phyloP scores from a whole-genome alignment of 768 basidiomycete species.

The Postia placenta region DNA sequence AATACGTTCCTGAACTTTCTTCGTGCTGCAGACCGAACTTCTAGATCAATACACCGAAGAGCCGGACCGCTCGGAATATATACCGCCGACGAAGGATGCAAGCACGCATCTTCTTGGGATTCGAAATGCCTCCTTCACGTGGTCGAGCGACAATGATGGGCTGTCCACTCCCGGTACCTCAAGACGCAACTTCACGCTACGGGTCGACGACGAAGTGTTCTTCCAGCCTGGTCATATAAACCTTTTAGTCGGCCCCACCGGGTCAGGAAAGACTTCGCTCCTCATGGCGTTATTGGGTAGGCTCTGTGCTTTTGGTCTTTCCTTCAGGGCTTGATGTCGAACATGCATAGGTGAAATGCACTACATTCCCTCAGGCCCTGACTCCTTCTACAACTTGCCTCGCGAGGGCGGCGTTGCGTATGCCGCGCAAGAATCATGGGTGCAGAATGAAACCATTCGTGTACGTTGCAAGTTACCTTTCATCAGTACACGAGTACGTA shows the following conservation, averaged over 20 bases:
- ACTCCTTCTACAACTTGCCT: constrained; percentile 70
- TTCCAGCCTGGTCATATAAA: constrained; percentile 52
- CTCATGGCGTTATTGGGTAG: constrained; percentile 52
- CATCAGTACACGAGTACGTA: neutral
- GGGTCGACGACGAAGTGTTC: constrained; percentile 44
- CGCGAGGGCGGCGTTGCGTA: constrained; percentile 67
- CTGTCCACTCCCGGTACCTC: constrained; percentile 24
- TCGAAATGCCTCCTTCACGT: constrained; percentile 49
- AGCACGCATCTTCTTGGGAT: constrained; percentile 41
- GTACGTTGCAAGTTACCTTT: constrained; percentile 30
- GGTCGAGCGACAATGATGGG: constrained; percentile 38
- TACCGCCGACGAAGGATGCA: neutral
- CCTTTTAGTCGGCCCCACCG: constrained; percentile 54
- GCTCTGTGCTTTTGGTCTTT: neutral
- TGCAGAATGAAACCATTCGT: constrained; percentile 72
- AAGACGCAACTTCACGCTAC: constrained; percentile 42
- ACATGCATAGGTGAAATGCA: constrained; percentile 50
- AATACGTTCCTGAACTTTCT: neutral
- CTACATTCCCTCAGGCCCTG: constrained; percentile 41
- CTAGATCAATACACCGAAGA: constrained; percentile 32
- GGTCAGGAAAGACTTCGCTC: constrained; percentile 55
- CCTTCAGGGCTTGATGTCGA: neutral
- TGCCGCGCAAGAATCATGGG: constrained; percentile 83
- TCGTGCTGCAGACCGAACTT: constrained; percentile 38
- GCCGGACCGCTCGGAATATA: constrained; percentile 9